Percentiles rank a stretch among this genome's conserved stretches.
Evolutionary conservation across 441 rosid species (phyloP).

Genomic region (Eruca vesicaria): DNA sequence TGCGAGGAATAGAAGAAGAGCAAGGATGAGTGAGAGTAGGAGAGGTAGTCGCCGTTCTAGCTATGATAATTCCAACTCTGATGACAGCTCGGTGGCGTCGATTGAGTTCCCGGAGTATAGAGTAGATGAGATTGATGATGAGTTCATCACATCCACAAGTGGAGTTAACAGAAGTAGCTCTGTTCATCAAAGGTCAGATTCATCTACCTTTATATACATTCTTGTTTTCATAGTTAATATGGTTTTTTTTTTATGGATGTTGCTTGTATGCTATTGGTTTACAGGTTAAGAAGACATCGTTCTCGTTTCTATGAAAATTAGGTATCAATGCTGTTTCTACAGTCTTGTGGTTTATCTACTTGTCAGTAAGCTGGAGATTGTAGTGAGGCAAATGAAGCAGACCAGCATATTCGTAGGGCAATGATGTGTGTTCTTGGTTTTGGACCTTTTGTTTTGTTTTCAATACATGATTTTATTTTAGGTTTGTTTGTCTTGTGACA

Average conservation of each 20-base stretch:
- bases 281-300: conserved; percentile 73
- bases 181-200: conserved; percentile 70
- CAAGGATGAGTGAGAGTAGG: conserved; percentile 70
- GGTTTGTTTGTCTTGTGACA: conserved; percentile 31
- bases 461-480: conserved; percentile 14
- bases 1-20: conserved; percentile 84
- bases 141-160: conserved; percentile 48
- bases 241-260: conserved; percentile 1
- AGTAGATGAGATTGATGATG: conserved; percentile 85
- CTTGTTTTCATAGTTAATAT: background rate
- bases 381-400: conserved; percentile 10
- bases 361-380: background rate
- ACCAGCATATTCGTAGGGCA: conserved; percentile 21
- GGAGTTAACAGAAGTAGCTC: conserved; percentile 60
- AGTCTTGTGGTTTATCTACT: background rate
- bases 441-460: conserved; percentile 2
- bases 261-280: conserved; percentile 29
- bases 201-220: conserved; percentile 10
- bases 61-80: conserved; percentile 79
- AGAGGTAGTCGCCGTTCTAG: conserved; percentile 73
- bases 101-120: conserved; percentile 76
- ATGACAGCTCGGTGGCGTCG: conserved; percentile 91
- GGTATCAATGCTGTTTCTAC: conserved; percentile 35
- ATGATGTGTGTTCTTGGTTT: conserved; percentile 17
- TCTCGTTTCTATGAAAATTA: conserved; percentile 80